A percentile compares a stretch with the other conserved stretches of the same genome.
Conservation (phyloP, 129 eudicot genomes). For the Tagetes patula region DNA sequence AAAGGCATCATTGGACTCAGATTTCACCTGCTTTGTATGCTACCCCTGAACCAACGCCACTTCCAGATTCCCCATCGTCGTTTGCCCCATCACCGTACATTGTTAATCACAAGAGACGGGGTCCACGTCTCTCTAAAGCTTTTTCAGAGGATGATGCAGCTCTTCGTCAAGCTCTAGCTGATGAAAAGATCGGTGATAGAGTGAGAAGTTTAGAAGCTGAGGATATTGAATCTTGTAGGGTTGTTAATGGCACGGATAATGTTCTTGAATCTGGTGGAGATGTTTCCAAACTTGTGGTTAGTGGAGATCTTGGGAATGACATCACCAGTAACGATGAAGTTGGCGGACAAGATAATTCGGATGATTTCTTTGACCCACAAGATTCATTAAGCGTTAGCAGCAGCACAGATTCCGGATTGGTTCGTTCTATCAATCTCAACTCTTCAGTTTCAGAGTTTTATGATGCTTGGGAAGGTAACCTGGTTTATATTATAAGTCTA, state of each 20-base stretch:
- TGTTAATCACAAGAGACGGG: constrained; percentile 90
- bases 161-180: constrained; percentile 20
- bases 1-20: constrained; percentile 48
- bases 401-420: constrained; percentile 44
- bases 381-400: constrained; percentile 64
- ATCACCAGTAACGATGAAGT: constrained; percentile 15
- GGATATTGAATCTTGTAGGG: constrained; percentile 30
- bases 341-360: constrained; percentile 37
- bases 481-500: not conserved
- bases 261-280: constrained; percentile 25
- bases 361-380: constrained; percentile 70
- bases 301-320: constrained; percentile 23
- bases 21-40: constrained; percentile 78
- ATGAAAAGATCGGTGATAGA: constrained; percentile 34
- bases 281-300: constrained; percentile 13
- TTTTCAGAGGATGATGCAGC: constrained; percentile 53
- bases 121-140: constrained; percentile 75
- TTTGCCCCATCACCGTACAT: constrained; percentile 75
- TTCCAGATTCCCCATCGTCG: constrained; percentile 59
- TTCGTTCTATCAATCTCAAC: constrained; percentile 40
- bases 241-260: constrained; percentile 17
- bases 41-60: constrained; percentile 70
- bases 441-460: constrained; percentile 74
- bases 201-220: constrained; percentile 40
- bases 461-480: constrained; percentile 97